Percentiles rank a stretch among this genome's conserved stretches.
Conservation (phyloP, 106 monocot genomes). For the Dendrobium chrysotoxum region DNA sequence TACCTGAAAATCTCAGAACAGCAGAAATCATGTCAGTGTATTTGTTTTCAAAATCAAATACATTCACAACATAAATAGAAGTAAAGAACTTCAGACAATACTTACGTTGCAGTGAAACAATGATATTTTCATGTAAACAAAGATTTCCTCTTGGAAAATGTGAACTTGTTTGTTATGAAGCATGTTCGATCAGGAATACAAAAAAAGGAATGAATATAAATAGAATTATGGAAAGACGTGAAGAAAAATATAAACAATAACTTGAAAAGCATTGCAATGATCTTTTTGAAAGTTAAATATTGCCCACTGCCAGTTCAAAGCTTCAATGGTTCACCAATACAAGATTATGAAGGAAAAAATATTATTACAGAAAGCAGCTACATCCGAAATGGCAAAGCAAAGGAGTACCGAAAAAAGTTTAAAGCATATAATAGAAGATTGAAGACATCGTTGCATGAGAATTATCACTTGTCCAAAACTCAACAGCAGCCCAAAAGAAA, state of each 20-base stretch:
- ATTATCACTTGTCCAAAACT: background rate
- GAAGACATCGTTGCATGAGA: background rate
- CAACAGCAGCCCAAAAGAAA: background rate
- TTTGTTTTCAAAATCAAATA: background rate
- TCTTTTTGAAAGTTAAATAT: background rate
- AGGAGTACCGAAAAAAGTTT: background rate
- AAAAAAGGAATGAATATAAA: background rate
- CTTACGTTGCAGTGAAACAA: background rate
- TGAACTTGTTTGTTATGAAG: background rate
- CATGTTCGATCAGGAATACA: background rate
- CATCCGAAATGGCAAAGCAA: background rate
- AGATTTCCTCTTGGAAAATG: constrained; percentile 3
- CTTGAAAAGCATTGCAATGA: background rate
- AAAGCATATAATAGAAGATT: background rate
- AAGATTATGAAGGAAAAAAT: background rate
- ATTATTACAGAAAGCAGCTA: background rate
- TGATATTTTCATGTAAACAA: constrained; percentile 6
- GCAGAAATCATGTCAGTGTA: background rate
- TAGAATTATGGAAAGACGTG: constrained; percentile 1
- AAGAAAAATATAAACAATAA: background rate
- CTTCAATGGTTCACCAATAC: background rate
- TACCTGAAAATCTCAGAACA: constrained; percentile 40
- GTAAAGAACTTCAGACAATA: background rate
- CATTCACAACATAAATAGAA: constrained; percentile 6
- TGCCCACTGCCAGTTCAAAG: background rate